These are phyloP conservation scores for Erigeron philadelphicus DNA, from an alignment of 140 eudicot genomes.

Conservation along the genomic window DNA sequence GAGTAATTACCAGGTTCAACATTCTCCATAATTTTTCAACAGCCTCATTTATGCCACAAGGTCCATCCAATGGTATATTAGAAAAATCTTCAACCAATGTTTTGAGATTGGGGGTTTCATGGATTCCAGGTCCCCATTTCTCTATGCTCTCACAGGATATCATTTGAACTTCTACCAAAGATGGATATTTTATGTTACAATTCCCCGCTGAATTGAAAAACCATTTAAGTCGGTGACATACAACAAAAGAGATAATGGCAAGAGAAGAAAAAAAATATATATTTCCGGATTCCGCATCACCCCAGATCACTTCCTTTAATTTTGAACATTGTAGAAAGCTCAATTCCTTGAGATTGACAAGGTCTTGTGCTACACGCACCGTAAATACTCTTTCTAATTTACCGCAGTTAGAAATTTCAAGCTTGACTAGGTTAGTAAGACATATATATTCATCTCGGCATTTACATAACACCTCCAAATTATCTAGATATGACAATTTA, in stretches of 20 bases:
- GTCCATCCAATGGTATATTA: slow-evolving; percentile 1
- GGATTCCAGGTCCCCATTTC: background rate
- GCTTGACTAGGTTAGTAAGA: slow-evolving; percentile 1
- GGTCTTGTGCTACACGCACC: background rate
- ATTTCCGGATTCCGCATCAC: no score
- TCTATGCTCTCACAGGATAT: background rate
- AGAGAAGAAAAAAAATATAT: no score
- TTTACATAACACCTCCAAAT: background rate
- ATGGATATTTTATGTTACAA: background rate
- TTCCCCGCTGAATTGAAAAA: background rate
- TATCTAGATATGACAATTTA: background rate
- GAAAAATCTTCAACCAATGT: background rate
- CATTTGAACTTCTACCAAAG: background rate
- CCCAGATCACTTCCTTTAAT: background rate
- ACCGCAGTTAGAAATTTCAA: no score
- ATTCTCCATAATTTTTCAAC: background rate
- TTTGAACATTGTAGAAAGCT: no score
- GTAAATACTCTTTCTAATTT: background rate
- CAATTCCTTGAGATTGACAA: background rate
- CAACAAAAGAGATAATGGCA: no score
- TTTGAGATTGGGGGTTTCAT: background rate
- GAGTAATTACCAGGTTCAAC: no score
- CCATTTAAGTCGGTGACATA: no score
- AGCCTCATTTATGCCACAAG: background rate
- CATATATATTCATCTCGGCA: slow-evolving; percentile 1